These are phyloP conservation scores for Thelephora terrestris DNA, from an alignment of 1,284 basidiomycete genomes.

Conservation along the genomic window DNA sequence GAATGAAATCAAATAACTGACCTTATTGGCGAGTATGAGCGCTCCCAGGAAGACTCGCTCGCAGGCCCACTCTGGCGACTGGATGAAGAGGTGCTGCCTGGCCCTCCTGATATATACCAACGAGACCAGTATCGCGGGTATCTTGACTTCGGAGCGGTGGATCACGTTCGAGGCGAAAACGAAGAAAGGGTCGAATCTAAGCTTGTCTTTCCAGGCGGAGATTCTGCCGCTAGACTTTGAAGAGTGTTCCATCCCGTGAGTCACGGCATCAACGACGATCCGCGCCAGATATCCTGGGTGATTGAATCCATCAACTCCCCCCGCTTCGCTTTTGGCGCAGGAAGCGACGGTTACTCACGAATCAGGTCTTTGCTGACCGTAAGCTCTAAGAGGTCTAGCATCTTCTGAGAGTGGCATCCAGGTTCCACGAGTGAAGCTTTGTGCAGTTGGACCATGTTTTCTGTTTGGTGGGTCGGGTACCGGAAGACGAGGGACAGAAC, in stretches of 20 bases:
- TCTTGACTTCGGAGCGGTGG: slow-evolving; percentile 42
- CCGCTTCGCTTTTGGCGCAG: not conserved
- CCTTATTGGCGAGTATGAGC: slow-evolving; percentile 53
- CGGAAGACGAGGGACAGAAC: too few relatives aligned
- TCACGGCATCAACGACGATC: slow-evolving; percentile 55
- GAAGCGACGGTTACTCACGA: slow-evolving; percentile 32
- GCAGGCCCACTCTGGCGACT: slow-evolving; percentile 51
- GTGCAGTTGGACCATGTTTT: slow-evolving; percentile 22
- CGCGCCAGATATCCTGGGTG: slow-evolving; percentile 55
- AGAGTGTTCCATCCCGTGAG: slow-evolving; percentile 56
- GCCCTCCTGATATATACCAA: slow-evolving; percentile 53
- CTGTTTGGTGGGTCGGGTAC: too few relatives aligned
- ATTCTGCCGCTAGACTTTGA: slow-evolving; percentile 43
- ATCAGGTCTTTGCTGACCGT: slow-evolving; percentile 48
- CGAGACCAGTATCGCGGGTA: slow-evolving; percentile 41
- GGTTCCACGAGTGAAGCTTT: slow-evolving; percentile 54
- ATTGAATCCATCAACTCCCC: slow-evolving; percentile 5
- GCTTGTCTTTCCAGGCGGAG: slow-evolving; percentile 12
- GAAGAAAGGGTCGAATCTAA: slow-evolving; percentile 26
- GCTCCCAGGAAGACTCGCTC: slow-evolving; percentile 61
- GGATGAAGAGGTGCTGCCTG: slow-evolving; percentile 46
- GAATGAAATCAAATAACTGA: slow-evolving; percentile 22
- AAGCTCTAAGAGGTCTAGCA: slow-evolving; percentile 53
- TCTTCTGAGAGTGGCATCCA: slow-evolving; percentile 47
- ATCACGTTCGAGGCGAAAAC: slow-evolving; percentile 45